Evolutionary conservation across 2,329 filamentous ascomycete species (phyloP).

Genomic region (Achaetomium macrosporum): DNA sequence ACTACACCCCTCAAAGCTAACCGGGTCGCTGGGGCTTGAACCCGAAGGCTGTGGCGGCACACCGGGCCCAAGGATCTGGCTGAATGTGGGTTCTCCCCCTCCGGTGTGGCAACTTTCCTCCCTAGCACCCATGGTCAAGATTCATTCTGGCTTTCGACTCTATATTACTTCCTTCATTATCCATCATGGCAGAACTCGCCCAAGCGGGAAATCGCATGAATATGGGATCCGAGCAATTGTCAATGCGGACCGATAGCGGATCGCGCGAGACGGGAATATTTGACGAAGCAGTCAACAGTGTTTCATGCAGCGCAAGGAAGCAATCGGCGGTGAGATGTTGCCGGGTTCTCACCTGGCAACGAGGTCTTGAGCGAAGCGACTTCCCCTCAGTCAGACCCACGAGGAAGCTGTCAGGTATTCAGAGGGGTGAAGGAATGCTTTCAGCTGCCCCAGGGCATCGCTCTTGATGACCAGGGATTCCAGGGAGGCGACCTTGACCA

Average conservation of each 20-base stretch:
- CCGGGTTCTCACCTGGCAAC: constrained; percentile 11
- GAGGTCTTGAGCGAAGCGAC: not conserved
- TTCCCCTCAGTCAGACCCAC: not conserved
- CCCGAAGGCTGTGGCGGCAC: constrained; percentile 17
- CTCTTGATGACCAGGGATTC: too few relatives aligned
- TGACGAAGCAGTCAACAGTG: not conserved
- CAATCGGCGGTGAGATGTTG: constrained; percentile 18
- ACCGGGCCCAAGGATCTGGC: not conserved
- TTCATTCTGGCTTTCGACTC: not conserved
- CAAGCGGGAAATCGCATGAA: not conserved
- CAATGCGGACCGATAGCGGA: not conserved
- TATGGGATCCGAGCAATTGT: not conserved
- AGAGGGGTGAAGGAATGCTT: not conserved
- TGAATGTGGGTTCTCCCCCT: constrained; percentile 9
- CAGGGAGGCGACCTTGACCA: too few relatives aligned
- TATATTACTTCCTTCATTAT: not conserved
- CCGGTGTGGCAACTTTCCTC: constrained; percentile 12
- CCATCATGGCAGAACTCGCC: not conserved
- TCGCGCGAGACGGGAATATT: not conserved
- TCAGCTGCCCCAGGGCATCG: not conserved
- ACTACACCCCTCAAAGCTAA: not conserved
- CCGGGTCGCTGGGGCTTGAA: constrained; percentile 3
- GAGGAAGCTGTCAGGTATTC: not conserved
- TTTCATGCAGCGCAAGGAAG: constrained; percentile 9
- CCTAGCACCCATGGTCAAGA: not conserved